phyloP scores from a whole-genome alignment of 495 filamentous ascomycete genomes.

The Jackrogersella minutella region DNA sequence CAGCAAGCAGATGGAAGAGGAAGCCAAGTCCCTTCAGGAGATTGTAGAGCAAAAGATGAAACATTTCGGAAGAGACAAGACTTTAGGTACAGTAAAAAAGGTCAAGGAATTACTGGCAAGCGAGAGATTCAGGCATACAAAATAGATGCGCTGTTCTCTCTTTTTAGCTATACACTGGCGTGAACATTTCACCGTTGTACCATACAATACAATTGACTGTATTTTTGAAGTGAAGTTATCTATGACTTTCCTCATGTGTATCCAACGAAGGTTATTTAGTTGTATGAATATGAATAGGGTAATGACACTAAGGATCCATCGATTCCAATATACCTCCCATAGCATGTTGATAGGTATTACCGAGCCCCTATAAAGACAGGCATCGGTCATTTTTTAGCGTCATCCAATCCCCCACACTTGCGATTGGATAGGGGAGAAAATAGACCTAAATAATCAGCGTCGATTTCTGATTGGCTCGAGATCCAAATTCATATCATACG shows the following conservation, averaged over 20 bases:
- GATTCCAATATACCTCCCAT: no score
- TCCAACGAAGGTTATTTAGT: no score
- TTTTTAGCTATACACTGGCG: slow-evolving; percentile 23
- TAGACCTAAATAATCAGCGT: background rate
- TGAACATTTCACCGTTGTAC: slow-evolving; percentile 3
- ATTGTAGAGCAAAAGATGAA: slow-evolving; percentile 68
- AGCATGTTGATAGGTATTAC: no score
- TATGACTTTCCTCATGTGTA: background rate
- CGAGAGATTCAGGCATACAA: slow-evolving; percentile 53
- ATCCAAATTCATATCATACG: slow-evolving; percentile 7
- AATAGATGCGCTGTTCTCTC: slow-evolving; percentile 20
- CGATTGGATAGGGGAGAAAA: no score
- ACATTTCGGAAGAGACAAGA: slow-evolving; percentile 67
- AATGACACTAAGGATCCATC: no score
- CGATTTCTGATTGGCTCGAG: slow-evolving; percentile 20
- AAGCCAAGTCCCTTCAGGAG: slow-evolving; percentile 64
- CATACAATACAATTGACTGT: slow-evolving; percentile 3
- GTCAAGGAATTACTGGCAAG: slow-evolving; percentile 63
- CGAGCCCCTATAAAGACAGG: no score
- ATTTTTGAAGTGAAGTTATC: slow-evolving; percentile 11
- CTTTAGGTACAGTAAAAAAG: slow-evolving; percentile 57
- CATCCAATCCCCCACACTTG: no score
- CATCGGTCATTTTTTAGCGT: no score
- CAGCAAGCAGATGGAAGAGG: slow-evolving; percentile 70
- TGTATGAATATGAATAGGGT: no score